phyloP scores from a whole-genome alignment of 1,284 basidiomycete species.

The Inonotus hispidus region DNA sequence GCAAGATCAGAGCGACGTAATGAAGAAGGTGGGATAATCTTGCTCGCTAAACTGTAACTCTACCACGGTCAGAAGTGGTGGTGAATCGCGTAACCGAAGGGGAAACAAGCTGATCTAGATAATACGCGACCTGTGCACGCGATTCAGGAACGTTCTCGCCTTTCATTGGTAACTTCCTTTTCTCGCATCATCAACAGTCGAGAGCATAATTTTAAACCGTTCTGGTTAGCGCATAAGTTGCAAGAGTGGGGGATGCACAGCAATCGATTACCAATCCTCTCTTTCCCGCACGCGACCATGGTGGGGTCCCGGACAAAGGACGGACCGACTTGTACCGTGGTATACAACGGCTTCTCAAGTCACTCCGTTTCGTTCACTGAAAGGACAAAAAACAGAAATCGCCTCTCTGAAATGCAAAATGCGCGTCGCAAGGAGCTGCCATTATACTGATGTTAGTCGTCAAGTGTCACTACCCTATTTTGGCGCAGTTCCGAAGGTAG shows the following conservation, averaged over 20 bases:
- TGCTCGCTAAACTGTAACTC: slow-evolving; percentile 5
- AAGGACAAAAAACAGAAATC: neutral
- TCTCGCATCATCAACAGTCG: slow-evolving; percentile 9
- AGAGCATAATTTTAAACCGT: slow-evolving; percentile 2
- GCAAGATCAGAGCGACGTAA: slow-evolving; percentile 12
- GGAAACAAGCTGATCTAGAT: slow-evolving; percentile 15
- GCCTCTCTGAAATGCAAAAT: neutral
- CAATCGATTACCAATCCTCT: neutral
- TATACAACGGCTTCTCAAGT: too few relatives aligned
- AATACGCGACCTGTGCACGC: slow-evolving; percentile 13
- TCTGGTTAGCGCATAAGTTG: neutral
- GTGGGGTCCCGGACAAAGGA: neutral
- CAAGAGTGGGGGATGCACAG: neutral
- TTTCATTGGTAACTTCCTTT: slow-evolving; percentile 10
- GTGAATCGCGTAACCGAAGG: slow-evolving; percentile 17
- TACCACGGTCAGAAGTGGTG: slow-evolving; percentile 15
- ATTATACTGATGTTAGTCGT: slow-evolving; percentile 5
- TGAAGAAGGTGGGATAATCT: slow-evolving; percentile 1
- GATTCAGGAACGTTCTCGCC: slow-evolving; percentile 14
- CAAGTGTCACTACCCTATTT: neutral
- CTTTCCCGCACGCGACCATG: neutral
- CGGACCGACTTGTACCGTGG: neutral
- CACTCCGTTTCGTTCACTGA: neutral
- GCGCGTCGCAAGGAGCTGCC: neutral
- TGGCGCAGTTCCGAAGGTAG: slow-evolving; percentile 1